Conservation (phyloP, 164 flowering plant genomes). For the Liriodendron chinense region DNA sequence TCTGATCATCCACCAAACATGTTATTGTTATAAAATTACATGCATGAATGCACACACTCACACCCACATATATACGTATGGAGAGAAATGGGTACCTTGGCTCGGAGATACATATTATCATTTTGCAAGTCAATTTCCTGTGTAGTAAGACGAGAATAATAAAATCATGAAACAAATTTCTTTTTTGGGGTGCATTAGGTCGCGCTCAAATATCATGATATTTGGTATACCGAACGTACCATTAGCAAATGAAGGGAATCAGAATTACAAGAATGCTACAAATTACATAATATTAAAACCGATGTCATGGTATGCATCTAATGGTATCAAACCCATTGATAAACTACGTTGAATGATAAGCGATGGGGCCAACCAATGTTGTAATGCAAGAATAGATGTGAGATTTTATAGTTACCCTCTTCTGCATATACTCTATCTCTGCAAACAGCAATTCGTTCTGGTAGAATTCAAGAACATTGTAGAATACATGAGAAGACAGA, state of each 20-base stretch:
- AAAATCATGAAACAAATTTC: background rate
- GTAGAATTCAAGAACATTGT: constrained; percentile 7
- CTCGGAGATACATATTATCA: constrained; percentile 77
- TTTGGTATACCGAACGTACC: too few species aligned
- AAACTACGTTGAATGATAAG: too few species aligned
- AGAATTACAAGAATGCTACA: too few species aligned
- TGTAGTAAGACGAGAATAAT: constrained; percentile 3
- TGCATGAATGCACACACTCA: too few species aligned
- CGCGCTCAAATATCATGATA: too few species aligned
- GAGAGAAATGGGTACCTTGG: constrained; percentile 48
- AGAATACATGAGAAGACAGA: background rate
- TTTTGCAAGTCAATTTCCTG: constrained; percentile 89
- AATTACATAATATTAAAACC: too few species aligned
- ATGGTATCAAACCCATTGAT: too few species aligned
- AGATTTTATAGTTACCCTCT: constrained; percentile 48
- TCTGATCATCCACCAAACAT: constrained; percentile 23
- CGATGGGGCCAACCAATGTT: background rate
- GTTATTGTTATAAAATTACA: background rate
- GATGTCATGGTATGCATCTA: too few species aligned
- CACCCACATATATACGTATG: background rate
- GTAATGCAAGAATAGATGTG: background rate
- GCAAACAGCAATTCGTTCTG: constrained; percentile 86
- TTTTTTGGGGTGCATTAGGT: too few species aligned
- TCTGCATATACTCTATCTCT: constrained; percentile 89
- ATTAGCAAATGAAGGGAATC: too few species aligned